A percentile compares a stretch with the other conserved stretches of the same genome.
phyloP scores from a whole-genome alignment of 1,139 yeast species.

The Taphrina flavorubra region DNA sequence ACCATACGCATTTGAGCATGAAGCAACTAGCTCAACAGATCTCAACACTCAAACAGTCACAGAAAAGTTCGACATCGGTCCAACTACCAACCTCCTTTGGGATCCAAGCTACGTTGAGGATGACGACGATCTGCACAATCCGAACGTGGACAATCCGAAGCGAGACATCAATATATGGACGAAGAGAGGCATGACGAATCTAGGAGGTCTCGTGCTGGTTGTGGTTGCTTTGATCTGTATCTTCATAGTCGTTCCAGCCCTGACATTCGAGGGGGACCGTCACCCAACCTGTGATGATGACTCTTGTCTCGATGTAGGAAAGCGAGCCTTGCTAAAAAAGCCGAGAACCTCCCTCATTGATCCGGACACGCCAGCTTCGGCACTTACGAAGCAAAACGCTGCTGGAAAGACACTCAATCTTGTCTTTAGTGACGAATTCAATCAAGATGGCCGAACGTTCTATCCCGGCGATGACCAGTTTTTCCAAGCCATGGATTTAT shows the following conservation, averaged over 20 bases:
- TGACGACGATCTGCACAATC: conserved; percentile 43
- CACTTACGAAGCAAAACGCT: conserved; percentile 56
- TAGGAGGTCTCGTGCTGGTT: conserved; percentile 41
- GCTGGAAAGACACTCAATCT: conserved; percentile 71
- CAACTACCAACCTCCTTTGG: conserved; percentile 37
- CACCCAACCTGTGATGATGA: conserved; percentile 27
- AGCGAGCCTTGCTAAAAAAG: conserved; percentile 54
- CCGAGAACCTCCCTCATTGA: conserved; percentile 62
- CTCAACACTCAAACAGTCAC: conserved; percentile 34
- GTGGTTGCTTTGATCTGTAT: conserved; percentile 37
- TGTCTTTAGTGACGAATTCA: conserved; percentile 83
- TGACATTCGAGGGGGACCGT: conserved; percentile 42
- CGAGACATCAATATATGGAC: conserved; percentile 41
- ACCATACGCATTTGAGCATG: conserved; percentile 31
- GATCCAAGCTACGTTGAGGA: conserved; percentile 42
- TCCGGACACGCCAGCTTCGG: conserved; percentile 75
- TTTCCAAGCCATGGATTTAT: conserved; percentile 73
- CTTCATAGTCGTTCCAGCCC: conserved; percentile 42
- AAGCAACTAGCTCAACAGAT: conserved; percentile 10
- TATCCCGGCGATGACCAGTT: conserved; percentile 85
- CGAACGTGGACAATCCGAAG: conserved; percentile 34
- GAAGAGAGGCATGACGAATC: conserved; percentile 40
- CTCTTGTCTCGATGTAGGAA: conserved; percentile 45
- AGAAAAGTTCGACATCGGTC: conserved; percentile 33
- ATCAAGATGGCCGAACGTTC: conserved; percentile 80